Evolutionary conservation across 2,329 filamentous ascomycete species (phyloP), one percentile per base, ranked within the genome.

Genomic region (Rhexocercosporidium sp.): DNA sequence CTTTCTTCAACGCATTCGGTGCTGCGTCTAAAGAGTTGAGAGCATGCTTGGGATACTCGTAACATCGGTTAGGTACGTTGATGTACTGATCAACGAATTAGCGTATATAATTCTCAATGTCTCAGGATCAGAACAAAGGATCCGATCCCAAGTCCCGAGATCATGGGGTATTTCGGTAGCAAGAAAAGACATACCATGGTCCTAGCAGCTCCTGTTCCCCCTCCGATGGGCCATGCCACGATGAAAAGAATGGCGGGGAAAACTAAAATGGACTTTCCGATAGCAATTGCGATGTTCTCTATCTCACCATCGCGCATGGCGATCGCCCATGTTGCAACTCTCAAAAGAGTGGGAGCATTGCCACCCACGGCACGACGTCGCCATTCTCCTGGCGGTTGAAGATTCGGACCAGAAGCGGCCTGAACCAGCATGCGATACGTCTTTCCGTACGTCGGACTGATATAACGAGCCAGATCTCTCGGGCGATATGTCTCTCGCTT

Each of bases 401-500:
- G 11, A 12, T 41, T 59, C 3, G 54, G 34, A n/a, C 54, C 54
- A 16, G 54, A 37, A 7, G 54, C 54, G 4, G 54, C 54, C 44
- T 59, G 54, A 7, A 59, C 54, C 31, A 59, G 37, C 54, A 59
- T 41, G 20, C n/a, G 54, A n/a, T 41, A 59, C 7, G 54, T 29
- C 14, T 59, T 59, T 25, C 54, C 54, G 27, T n/a, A 59, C 4
- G 54, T 59, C 3, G 54, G 54, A 59, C 34, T 41, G 54, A 59
- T 59, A 22, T 59, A 59, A 3, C 54, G 54, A n/a, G 37, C 54
- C 2, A 59, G 54, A 29, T 59, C 54, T 44, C 39, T 25, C 6
- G 57, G 57, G 3, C 57, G 57, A 27, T 47, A 60, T 20, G 57
- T 60, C 25, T 60, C 57, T 20, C 57, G 57, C 27, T 60, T 60